Percentiles rank a stretch among this genome's conserved stretches.
Evolutionary conservation across 2,329 filamentous ascomycete species (phyloP).

Genomic region (Fusarium newnesense): DNA sequence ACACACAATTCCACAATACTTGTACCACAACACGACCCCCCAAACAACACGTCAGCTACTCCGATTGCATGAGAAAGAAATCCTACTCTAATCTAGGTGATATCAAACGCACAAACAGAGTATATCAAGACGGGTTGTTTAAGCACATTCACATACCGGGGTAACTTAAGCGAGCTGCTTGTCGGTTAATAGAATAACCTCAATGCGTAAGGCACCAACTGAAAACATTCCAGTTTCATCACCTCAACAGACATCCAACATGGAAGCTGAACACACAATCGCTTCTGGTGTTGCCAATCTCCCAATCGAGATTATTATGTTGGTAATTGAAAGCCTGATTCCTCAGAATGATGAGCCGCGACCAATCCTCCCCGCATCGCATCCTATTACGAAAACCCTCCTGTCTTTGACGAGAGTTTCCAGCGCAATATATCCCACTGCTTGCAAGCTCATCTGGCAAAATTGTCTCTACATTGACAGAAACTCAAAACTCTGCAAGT

Average conservation of each 20-base stretch:
- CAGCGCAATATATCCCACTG: neutral
- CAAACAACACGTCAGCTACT: too few species aligned
- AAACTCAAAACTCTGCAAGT: neutral
- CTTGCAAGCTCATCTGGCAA: conserved; percentile 12
- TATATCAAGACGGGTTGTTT: neutral
- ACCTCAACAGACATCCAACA: neutral
- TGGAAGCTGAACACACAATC: neutral
- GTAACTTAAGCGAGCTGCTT: neutral
- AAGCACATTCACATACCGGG: neutral
- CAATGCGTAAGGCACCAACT: neutral
- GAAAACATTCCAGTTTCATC: neutral
- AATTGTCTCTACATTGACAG: conserved; percentile 27
- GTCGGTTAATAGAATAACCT: neutral
- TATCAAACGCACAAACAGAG: neutral
- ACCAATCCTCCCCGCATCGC: conserved; percentile 8
- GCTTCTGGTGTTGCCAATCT: fast-evolving
- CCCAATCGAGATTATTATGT: conserved; percentile 20
- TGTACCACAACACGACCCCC: too few species aligned
- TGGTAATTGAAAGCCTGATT: conserved; percentile 16
- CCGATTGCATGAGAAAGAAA: too few species aligned
- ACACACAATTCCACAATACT: too few species aligned
- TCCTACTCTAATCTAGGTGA: too few species aligned
- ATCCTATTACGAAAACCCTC: conserved; percentile 11
- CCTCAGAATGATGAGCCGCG: neutral
- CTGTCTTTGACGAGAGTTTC: conserved; percentile 21